phyloP scores from a whole-genome alignment of 2,329 filamentous ascomycete genomes.

The Lachnellula suecica region DNA sequence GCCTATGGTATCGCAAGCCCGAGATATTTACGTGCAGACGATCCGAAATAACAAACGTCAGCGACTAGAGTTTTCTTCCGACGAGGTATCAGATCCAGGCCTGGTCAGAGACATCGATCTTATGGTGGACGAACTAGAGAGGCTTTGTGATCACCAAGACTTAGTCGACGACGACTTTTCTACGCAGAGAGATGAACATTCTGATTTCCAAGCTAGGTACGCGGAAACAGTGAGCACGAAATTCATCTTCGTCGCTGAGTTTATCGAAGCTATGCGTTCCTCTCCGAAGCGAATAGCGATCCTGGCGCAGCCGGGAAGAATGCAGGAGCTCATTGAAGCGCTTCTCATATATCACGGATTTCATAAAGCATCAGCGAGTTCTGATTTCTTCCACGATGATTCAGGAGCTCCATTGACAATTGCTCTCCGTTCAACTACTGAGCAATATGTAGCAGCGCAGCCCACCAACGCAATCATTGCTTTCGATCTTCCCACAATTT shows the following conservation, averaged over 20 bases:
- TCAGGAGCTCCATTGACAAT: slow-evolving; percentile 17
- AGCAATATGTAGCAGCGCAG: slow-evolving; percentile 10
- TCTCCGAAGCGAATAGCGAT: slow-evolving; percentile 51
- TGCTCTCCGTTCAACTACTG: slow-evolving; percentile 25
- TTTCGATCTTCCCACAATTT: not conserved
- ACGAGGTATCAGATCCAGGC: slow-evolving; percentile 39
- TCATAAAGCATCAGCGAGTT: slow-evolving; percentile 28
- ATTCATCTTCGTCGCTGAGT: slow-evolving; percentile 57
- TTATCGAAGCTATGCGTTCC: slow-evolving; percentile 46
- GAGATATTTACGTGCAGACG: slow-evolving; percentile 51
- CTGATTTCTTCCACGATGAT: slow-evolving; percentile 29
- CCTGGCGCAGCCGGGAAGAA: slow-evolving; percentile 48
- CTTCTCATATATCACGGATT: slow-evolving; percentile 44
- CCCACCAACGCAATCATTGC: slow-evolving; percentile 15
- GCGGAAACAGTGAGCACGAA: slow-evolving; percentile 58
- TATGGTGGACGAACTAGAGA: slow-evolving; percentile 50
- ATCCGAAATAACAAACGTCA: slow-evolving; percentile 43
- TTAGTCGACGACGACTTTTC: slow-evolving; percentile 46
- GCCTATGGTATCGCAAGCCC: slow-evolving; percentile 52
- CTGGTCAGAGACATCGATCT: slow-evolving; percentile 48
- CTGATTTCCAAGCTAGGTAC: slow-evolving; percentile 48
- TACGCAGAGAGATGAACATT: slow-evolving; percentile 36
- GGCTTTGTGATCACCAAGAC: slow-evolving; percentile 57
- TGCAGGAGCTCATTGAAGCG: slow-evolving; percentile 52
- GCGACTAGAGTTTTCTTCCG: slow-evolving; percentile 49